Conservation (phyloP, 2,329 filamentous ascomycete species). For the Fusarium sp. region DNA sequence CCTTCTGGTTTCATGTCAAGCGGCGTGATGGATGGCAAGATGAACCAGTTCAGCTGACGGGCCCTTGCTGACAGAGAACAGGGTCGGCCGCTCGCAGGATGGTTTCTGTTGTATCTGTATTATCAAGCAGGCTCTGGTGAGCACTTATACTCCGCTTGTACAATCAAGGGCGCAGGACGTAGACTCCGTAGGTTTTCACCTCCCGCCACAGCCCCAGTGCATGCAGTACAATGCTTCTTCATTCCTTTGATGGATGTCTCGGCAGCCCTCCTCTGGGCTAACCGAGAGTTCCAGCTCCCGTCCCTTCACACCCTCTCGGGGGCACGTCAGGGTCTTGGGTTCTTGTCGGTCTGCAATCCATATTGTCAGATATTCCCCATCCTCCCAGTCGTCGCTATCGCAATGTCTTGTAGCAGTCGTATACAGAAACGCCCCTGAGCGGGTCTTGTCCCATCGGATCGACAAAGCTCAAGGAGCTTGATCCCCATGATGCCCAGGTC, state of each 20-base stretch:
- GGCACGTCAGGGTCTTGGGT: not conserved
- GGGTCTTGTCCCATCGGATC: conserved; percentile 35
- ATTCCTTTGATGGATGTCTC: conserved; percentile 30
- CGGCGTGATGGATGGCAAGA: not conserved
- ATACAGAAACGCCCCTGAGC: conserved; percentile 13
- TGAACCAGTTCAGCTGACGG: not conserved
- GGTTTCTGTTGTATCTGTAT: conserved; percentile 3
- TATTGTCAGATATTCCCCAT: not conserved
- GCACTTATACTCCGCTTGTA: not conserved
- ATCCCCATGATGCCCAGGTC: conserved; percentile 21
- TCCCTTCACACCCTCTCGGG: not conserved
- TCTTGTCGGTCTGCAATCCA: not conserved
- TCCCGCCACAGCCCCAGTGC: conserved; percentile 23
- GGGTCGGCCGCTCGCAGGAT: conserved; percentile 32
- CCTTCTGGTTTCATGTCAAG: not conserved
- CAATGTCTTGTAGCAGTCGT: conserved; percentile 18
- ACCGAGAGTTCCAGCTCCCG: conserved; percentile 15
- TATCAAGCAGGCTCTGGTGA: conserved; percentile 20
- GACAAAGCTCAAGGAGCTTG: conserved; percentile 23
- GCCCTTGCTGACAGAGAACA: conserved; percentile 14
- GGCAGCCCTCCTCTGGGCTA: conserved; percentile 12
- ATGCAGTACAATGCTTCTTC: conserved; percentile 11
- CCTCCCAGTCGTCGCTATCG: not conserved
- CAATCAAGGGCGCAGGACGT: not conserved
- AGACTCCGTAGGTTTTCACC: not conserved